phyloP scores from a whole-genome alignment of 139 green algal species.

The Dunaliella sp. region DNA sequence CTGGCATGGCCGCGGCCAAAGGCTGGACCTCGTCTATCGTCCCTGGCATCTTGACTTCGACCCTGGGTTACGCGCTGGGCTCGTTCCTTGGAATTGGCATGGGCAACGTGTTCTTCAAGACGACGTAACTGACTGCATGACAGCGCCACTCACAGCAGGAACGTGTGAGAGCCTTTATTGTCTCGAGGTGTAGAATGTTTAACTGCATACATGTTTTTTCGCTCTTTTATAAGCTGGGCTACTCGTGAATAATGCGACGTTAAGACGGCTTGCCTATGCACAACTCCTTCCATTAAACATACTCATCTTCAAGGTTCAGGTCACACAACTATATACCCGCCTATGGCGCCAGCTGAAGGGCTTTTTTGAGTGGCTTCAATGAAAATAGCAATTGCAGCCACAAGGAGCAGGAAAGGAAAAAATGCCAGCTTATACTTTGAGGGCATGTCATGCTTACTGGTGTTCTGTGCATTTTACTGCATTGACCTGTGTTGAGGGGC shows the following conservation, averaged over 20 bases:
- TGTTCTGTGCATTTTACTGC: too few species aligned
- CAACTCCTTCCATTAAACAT: not conserved
- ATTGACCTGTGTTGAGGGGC: too few species aligned
- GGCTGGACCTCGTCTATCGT: conserved; percentile 76
- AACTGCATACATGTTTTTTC: not conserved
- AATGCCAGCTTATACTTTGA: too few species aligned
- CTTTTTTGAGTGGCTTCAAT: too few species aligned
- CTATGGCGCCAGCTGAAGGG: too few species aligned
- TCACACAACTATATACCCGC: too few species aligned
- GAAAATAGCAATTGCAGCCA: too few species aligned
- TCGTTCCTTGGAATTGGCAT: conserved; percentile 69
- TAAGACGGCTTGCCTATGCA: not conserved
- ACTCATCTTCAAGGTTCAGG: not conserved
- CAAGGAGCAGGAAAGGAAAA: too few species aligned
- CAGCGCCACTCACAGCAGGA: too few species aligned
- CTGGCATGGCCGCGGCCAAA: conserved; percentile 88
- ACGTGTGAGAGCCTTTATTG: not conserved
- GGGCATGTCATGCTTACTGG: too few species aligned
- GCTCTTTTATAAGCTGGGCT: not conserved
- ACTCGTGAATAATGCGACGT: not conserved
- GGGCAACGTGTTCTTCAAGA: conserved; percentile 18
- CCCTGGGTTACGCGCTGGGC: conserved; percentile 80
- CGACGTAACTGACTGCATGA: not conserved
- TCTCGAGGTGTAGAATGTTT: not conserved
- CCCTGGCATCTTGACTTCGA: conserved; percentile 81